Base-by-base conservation (phyloP, 495 filamentous ascomycete genomes). In the Glonium stellatum region DNA sequence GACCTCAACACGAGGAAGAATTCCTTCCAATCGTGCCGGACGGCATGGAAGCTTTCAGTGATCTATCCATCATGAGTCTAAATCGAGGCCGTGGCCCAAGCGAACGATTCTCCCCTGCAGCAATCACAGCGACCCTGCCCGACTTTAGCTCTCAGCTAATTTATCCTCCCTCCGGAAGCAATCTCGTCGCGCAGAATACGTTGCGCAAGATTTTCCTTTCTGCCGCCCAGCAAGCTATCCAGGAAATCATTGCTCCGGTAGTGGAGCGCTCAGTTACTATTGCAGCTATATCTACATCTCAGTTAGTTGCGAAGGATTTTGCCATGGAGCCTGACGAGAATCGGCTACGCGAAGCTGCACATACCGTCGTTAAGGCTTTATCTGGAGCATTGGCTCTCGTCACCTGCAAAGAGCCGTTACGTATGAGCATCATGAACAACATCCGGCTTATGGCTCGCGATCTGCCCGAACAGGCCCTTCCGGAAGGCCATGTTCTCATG, bases 201-300 rank as follows among this genome's bases (percentile, higher is more conserved):
- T 78, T 97, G 39, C 84, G 89, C 59, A 84, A 89, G 59, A 93
- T 97, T 68, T 86, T 95, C 27, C 81, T 86, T 49, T 82, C 78
- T 46, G 90, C 93, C 9, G 87, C 95, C 39, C 90, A 89, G 50
- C 85, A 88, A 52, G 91, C 93, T 10, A 84, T 97, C 55, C 83
- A 87, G 36, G 95, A 97, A 65, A 98, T 98, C 64, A 96, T 97
- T 61, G 88, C 88, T 35, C 93, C 93, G 5, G 93, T 98, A 8
- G 95, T 98, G 13, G 93, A 98, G 69, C 83, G 93, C 23, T 98
- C 93, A 15, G 91, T 98, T 19, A 96, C 95, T 0, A 97, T 98
- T 71, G 93, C 93, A 36, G 90, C 92, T 6, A 97, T 99, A 41
- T 92, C 92, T 5, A 95, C 93, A 0, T 84, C 88, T 50, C 89